Conservation (phyloP, 148 eudicot genomes). For the Chenopodium suecicum region DNA sequence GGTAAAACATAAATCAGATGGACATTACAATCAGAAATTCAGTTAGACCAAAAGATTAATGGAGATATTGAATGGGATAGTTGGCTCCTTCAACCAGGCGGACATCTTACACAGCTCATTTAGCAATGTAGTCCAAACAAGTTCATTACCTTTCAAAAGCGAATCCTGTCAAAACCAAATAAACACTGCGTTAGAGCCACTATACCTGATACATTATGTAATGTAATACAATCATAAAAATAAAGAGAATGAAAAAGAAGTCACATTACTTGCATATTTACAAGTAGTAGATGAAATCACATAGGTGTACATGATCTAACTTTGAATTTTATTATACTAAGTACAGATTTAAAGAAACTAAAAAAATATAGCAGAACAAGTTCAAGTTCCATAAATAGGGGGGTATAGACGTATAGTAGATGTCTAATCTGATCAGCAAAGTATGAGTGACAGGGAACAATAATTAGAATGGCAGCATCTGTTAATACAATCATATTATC, state of each 20-base stretch:
- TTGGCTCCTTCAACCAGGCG: not conserved
- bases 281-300: not conserved
- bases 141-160: not conserved
- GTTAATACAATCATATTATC: too few relatives aligned
- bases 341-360: not conserved
- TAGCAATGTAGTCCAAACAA: not conserved
- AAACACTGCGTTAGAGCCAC: not conserved
- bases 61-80: slow-evolving; percentile 14
- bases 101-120: not conserved
- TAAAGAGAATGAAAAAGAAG: not conserved
- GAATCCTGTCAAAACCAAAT: slow-evolving; percentile 22
- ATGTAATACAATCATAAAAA: not conserved
- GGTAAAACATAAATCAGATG: slow-evolving; percentile 23
- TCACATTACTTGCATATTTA: not conserved
- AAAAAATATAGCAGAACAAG: not conserved
- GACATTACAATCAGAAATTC: slow-evolving; percentile 15
- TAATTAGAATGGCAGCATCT: too few relatives aligned
- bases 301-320: not conserved
- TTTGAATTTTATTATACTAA: not conserved
- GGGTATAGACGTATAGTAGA: too few relatives aligned
- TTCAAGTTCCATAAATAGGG: not conserved
- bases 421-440: too few relatives aligned
- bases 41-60: slow-evolving; percentile 17
- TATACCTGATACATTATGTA: not conserved
- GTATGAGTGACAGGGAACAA: too few relatives aligned